Percentiles rank a stretch among this genome's conserved stretches.
These are phyloP conservation scores for Hypsizygus marmoreus DNA, from an alignment of 768 basidiomycete genomes.

Conservation along the genomic window DNA sequence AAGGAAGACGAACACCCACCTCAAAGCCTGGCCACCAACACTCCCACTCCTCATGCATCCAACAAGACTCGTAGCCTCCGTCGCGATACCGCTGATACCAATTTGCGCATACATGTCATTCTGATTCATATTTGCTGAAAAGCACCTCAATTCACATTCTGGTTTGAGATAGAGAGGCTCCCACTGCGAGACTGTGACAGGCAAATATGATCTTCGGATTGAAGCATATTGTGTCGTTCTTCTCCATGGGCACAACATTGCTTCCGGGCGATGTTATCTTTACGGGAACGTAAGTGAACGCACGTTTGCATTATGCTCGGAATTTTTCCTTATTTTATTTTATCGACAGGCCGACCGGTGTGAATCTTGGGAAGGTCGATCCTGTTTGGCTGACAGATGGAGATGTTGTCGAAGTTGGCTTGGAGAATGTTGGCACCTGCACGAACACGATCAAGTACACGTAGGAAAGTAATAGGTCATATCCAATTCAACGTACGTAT, in stretches of 20 bases:
- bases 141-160: conserved; percentile 19
- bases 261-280: conserved; percentile 43
- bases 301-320: background rate
- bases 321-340: background rate
- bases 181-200: conserved; percentile 46
- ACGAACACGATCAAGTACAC: conserved; percentile 35
- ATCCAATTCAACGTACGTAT: too few species aligned
- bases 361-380: conserved; percentile 33
- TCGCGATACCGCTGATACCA: too few species aligned
- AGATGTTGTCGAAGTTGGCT: conserved; percentile 39
- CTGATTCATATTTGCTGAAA: conserved; percentile 9
- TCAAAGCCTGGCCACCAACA: conserved; percentile 34
- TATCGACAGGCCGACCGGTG: conserved; percentile 32
- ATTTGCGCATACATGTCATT: conserved; percentile 9
- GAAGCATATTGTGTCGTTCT: conserved; percentile 37
- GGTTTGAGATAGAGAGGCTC: too few species aligned
- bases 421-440: conserved; percentile 41
- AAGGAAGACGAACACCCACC: conserved; percentile 18
- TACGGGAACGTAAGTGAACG: conserved; percentile 40
- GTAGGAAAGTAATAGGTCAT: too few species aligned
- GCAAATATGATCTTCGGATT: conserved; percentile 43
- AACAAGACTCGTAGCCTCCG: conserved; percentile 42
- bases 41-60: conserved; percentile 63
- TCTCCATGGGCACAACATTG: conserved; percentile 44
- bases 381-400: conserved; percentile 38